Evolutionary conservation across 2,329 filamentous ascomycete species (phyloP).

Genomic region (Penicillium brevicompactum): DNA sequence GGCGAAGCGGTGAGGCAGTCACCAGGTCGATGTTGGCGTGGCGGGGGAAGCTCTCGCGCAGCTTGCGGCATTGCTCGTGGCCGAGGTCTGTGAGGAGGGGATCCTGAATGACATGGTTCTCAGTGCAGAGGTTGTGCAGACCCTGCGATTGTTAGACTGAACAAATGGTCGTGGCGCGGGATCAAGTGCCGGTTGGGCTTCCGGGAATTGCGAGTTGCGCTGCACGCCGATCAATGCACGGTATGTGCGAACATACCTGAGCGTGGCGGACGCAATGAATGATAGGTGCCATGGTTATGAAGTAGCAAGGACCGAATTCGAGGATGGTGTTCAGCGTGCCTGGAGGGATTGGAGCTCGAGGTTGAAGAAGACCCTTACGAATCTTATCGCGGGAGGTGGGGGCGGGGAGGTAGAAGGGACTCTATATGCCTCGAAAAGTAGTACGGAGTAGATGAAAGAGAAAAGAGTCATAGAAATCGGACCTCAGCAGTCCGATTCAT

Average conservation of each 20-base stretch:
- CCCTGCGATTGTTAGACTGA: slow-evolving; percentile 54
- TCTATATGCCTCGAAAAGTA: too few species aligned
- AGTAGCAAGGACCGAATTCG: neutral
- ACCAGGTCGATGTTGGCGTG: slow-evolving; percentile 69
- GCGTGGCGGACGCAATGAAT: slow-evolving; percentile 51
- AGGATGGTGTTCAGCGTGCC: neutral
- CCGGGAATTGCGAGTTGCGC: neutral
- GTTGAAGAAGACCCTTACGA: neutral
- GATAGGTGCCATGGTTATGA: slow-evolving; percentile 42
- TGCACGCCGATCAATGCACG: neutral
- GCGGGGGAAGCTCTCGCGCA: slow-evolving; percentile 65
- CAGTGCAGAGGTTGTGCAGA: slow-evolving; percentile 73
- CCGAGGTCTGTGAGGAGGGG: slow-evolving; percentile 78
- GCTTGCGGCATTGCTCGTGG: slow-evolving; percentile 68
- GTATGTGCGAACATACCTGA: slow-evolving; percentile 37
- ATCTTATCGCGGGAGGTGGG: slow-evolving; percentile 27
- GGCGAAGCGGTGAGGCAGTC: slow-evolving; percentile 75
- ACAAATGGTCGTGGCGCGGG: neutral
- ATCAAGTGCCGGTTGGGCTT: neutral
- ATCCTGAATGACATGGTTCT: slow-evolving; percentile 74
- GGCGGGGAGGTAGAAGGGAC: neutral
- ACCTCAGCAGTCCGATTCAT: slow-evolving; percentile 22
- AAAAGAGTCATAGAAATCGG: slow-evolving; percentile 6
- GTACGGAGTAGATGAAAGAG: neutral
- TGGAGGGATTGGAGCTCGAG: neutral